Percentiles rank a stretch among this genome's conserved stretches.
Conservation (phyloP, 805 yeast genomes). For the Metschnikowia reukaufii region DNA sequence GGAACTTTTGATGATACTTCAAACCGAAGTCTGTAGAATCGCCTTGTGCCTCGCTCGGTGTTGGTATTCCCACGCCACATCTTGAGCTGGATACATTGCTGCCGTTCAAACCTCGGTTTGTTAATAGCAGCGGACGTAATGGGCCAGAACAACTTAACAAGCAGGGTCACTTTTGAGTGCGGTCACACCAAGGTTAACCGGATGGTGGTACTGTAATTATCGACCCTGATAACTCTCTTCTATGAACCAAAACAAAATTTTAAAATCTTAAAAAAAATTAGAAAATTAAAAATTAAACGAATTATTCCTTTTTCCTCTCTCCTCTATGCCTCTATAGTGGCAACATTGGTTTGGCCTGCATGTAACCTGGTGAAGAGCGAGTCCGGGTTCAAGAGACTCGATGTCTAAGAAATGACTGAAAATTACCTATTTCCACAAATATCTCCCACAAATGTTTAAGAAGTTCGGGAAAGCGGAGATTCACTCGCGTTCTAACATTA, state of each 20-base stretch:
- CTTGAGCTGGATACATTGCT: constrained; percentile 46
- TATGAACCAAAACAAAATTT: too few species aligned
- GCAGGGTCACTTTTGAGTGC: constrained; percentile 47
- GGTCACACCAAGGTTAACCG: constrained; percentile 40
- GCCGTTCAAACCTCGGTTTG: constrained; percentile 2
- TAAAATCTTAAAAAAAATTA: neutral
- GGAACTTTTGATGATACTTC: neutral
- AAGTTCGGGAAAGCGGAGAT: constrained; percentile 81
- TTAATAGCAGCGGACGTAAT: constrained; percentile 24
- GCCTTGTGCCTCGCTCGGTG: constrained; percentile 55
- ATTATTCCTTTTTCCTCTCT: neutral
- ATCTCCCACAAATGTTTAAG: constrained; percentile 42
- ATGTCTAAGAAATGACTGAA: neutral
- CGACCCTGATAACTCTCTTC: constrained; percentile 37
- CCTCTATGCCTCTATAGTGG: neutral
- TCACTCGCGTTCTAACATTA: constrained; percentile 87
- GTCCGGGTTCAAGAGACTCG: neutral
- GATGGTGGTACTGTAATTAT: constrained; percentile 50
- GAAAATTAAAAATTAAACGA: too few species aligned
- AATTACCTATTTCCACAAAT: neutral
- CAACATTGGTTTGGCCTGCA: neutral
- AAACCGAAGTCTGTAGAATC: constrained; percentile 3
- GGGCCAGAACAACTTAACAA: constrained; percentile 35
- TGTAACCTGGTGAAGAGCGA: neutral
- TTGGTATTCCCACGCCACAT: constrained; percentile 25